Conservation (phyloP, 2,329 filamentous ascomycete genomes). For the Claviceps humidiphila region DNA sequence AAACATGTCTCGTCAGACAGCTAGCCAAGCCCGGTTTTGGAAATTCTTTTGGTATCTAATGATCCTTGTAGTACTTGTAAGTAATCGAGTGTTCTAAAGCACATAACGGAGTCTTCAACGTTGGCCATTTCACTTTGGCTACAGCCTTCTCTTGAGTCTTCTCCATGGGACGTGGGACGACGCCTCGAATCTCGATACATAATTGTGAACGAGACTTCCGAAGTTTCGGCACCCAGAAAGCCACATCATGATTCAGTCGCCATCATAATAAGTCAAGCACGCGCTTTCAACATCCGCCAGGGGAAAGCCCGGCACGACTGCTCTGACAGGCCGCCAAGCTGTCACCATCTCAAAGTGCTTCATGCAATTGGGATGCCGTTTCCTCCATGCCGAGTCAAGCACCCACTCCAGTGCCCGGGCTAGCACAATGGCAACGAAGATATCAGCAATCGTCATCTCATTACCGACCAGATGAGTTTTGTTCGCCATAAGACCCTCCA, state of each 20-base stretch:
- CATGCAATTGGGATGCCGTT: background rate
- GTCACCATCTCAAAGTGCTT: constrained; percentile 1
- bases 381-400: background rate
- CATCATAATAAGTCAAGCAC: background rate
- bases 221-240: too few species aligned
- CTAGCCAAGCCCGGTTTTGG: too few species aligned
- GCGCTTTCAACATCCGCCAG: background rate
- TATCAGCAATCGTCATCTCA: background rate
- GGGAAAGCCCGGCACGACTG: background rate
- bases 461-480: background rate
- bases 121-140: too few species aligned
- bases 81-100: too few species aligned
- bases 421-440: background rate
- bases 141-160: too few species aligned
- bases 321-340: background rate
- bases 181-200: too few species aligned
- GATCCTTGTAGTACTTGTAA: too few species aligned
- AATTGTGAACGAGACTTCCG: too few species aligned
- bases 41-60: too few species aligned
- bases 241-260: background rate
- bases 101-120: too few species aligned
- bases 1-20: too few species aligned
- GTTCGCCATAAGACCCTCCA: background rate
- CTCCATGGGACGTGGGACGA: too few species aligned
- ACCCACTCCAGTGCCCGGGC: constrained; percentile 1